These are phyloP conservation scores for Echites panduratus DNA, from an alignment of 257 asterid species.

Conservation along the genomic window DNA sequence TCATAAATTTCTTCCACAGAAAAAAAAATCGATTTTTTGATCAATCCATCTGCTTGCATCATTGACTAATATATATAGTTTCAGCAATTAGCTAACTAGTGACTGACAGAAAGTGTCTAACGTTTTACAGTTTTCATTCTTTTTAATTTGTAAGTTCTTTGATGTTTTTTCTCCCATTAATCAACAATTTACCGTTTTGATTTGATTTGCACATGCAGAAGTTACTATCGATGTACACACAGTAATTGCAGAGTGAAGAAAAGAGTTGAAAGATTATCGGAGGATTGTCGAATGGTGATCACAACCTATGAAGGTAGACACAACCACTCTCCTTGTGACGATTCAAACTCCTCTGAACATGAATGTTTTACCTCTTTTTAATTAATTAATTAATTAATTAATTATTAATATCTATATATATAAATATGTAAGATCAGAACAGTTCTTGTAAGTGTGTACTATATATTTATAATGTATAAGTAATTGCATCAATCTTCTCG, in stretches of 20 bases:
- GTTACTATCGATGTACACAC: constrained; percentile 86
- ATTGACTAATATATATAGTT: too few relatives aligned
- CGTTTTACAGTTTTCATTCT: neutral
- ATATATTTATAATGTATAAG: constrained; percentile 1
- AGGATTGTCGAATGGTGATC: constrained; percentile 89
- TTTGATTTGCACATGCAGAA: constrained; percentile 32
- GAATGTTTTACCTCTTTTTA: constrained; percentile 69
- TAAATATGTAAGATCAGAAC: neutral
- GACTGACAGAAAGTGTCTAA: too few relatives aligned
- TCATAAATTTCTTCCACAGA: too few relatives aligned
- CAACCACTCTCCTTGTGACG: constrained; percentile 87
- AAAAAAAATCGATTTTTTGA: too few relatives aligned
- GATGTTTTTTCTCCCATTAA: neutral
- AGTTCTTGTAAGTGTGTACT: constrained; percentile 1
- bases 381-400: too few relatives aligned
- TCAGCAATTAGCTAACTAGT: too few relatives aligned
- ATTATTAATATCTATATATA: too few relatives aligned
- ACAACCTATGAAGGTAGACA: constrained; percentile 99
- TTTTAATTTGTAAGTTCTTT: neutral
- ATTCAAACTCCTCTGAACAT: constrained; percentile 70
- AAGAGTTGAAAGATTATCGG: constrained; percentile 85
- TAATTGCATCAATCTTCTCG: neutral
- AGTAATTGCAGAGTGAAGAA: constrained; percentile 92
- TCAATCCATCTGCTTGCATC: too few relatives aligned
- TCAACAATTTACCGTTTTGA: neutral